Evolutionary conservation across 257 asterid species (phyloP), one percentile per base, ranked within the genome.

Genomic region (Primulina huaijiensis): DNA sequence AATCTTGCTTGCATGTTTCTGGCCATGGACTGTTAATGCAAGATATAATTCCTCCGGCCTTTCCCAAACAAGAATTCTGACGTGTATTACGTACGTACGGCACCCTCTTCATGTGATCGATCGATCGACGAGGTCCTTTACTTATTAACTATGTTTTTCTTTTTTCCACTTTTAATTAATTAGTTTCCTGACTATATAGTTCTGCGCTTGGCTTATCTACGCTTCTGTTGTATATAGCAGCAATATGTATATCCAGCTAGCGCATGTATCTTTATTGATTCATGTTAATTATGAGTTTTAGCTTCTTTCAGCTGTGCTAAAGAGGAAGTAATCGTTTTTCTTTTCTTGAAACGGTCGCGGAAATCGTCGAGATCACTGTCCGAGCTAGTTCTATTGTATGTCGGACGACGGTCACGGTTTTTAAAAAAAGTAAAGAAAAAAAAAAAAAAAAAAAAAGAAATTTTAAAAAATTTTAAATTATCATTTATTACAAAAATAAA

Each of bases 21-120:
- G 89, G 79, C 30, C 75, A 82, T 72, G 87, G 90, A 52, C 79
- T 85, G 3, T 37, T 85, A 23, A 23, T 23, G 86, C 87, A 85
- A 57, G 90, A 85, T 68, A 76, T 80, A 71, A 75, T 85, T 37
- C 63, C 73, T 67, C 74, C 82, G 12, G 35, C 67, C 10, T 77
- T 76, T 72, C 85, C 85, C 55, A 80, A 84, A 72, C 82, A 72
- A 56, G 89, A 50, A 14, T 62, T 20, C 67, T 62, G 64, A 60
- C 71, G 5, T 16, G 20, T 50, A 16, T 17, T 1, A 50, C 57
- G 7, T 50, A 50, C 34, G 7, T 50, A 50, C 57, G 4, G 20
- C 57, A 50, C 7, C 5, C 20, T 50, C 21, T 12, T 16, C 21
- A 43, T 43, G 55, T 4, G 19, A 14, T 43, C 55, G 7, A 17